Evolutionary conservation across 1,284 basidiomycete species (phyloP), one percentile per base, ranked within the genome.

Genomic region (Irpex lacteus): DNA sequence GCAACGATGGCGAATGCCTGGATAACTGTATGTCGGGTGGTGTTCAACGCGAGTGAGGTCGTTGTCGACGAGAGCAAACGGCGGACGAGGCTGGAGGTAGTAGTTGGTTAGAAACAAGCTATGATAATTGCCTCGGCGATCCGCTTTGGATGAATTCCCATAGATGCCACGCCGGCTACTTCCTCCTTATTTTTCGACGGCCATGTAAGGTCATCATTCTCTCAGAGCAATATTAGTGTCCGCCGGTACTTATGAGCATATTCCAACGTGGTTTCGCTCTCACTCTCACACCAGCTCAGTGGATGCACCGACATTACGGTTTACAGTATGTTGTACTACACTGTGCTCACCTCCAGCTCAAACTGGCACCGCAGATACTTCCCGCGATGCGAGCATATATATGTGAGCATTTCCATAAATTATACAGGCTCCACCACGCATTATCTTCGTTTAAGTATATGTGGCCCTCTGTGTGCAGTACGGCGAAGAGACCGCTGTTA

Each of bases 111-210:
- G 54, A 56, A 56, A 56, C 54, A 56, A 56, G 54, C 54, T 8
- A 32, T 32, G 19, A 56, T 56, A 18, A 56, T 56, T 56, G 34
- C 26, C 34, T 56, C 21, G 54, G 54, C 54, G 54, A 59, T 55
- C 56, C 56, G 57, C 62, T 44, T 26, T 47, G 47, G 50, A 37
- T 52, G 50, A 19, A 8, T 63, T 63, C 62, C 62, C 62, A 63
- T 63, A 54, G 57, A 36, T 52, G 47, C 57, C 62, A 56, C 62
- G 62, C 62, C 62, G 62, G 62, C 62, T 59, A 63, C n/a, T 38
- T 38, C 36, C 57, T 47, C 19, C 37, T 40, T 32, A 59, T 54
- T 54, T 26, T 44, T 63, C 19, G 2, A 15, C 49, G 19, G 36
- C 56, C 54, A 56, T 5, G 37, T 7, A 32, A 18, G 54, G 54